Evolutionary conservation across 2,329 filamentous ascomycete genomes (phyloP).

Genomic region (Stachybotrys chartarum): DNA sequence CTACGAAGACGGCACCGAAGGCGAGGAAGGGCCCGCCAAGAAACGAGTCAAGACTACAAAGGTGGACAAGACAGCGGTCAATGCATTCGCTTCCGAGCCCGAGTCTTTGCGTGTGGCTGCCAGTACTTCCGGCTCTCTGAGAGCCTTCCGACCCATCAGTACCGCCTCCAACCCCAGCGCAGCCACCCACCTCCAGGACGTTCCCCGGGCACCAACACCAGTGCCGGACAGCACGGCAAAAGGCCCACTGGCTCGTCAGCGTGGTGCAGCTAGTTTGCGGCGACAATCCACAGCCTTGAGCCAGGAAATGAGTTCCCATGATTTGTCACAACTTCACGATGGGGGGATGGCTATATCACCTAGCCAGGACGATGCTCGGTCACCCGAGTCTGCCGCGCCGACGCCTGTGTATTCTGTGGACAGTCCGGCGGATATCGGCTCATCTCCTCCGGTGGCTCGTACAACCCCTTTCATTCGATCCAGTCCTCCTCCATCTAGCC

Average conservation of each 20-base stretch:
- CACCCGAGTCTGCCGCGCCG: conserved; percentile 45
- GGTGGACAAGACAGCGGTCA: conserved; percentile 64
- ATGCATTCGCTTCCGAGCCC: conserved; percentile 62
- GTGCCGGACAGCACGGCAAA: conserved; percentile 46
- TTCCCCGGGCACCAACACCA: conserved; percentile 72
- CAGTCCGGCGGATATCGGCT: conserved; percentile 77
- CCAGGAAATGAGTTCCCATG: conserved; percentile 40
- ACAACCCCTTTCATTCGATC: conserved; percentile 47
- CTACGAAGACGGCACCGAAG: conserved; percentile 60
- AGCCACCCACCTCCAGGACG: conserved; percentile 56
- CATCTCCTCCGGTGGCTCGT: conserved; percentile 77
- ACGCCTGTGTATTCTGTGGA: conserved; percentile 50
- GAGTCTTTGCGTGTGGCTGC: conserved; percentile 86
- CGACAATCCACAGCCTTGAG: conserved; percentile 55
- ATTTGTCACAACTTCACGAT: conserved; percentile 35
- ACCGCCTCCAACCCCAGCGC: conserved; percentile 35
- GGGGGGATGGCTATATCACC: conserved; percentile 31
- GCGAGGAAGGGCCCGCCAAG: conserved; percentile 44
- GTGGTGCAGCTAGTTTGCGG: conserved; percentile 34
- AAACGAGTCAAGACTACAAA: conserved; percentile 77
- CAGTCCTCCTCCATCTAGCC: conserved; percentile 71
- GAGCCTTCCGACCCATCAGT: conserved; percentile 70
- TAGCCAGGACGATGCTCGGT: conserved; percentile 42
- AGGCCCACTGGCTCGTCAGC: conserved; percentile 19
- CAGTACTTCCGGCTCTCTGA: conserved; percentile 81